Evolutionary conservation across 2,329 filamentous ascomycete genomes (phyloP), one percentile per base, ranked within the genome.

Genomic region (Cordyceps cateniannulata): DNA sequence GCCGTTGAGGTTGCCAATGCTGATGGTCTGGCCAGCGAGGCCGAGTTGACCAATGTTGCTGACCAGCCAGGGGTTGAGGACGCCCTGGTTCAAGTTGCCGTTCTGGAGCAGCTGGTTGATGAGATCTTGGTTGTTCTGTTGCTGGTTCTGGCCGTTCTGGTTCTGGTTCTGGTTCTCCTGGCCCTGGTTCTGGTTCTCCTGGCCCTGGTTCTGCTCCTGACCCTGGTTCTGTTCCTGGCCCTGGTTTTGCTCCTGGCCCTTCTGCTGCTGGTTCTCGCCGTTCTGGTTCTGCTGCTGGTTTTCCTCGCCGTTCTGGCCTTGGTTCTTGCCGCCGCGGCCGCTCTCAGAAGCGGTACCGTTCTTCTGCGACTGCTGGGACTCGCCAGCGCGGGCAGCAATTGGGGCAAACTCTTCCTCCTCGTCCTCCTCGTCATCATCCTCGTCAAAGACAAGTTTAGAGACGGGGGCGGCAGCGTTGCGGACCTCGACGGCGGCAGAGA

Each of bases 11-110:
- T 62, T 52, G 65, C 68, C 66, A 58, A 69, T 58, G 63, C 68
- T 65, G 60, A 72, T 58, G 58, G 69, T 60, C 22, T 63, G 59
- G 32, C 66, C 63, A 42, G 73, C 62, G 38, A 40, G 14, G 50
- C 69, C 69, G 61, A 74, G 67, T 62, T 65, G 62, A 61, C 63
- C 65, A 59, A 73, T 65, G 24, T 72, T 66, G 44, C 63, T 63
- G 42, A 63, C 38, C 48, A 69, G 67, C 60, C 59, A 62, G 56
- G 64, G 47, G 40, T 63, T 54, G 24, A 71, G 62, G 24, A 56
- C 22, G 4, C 44, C 55, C 48, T 66, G 59, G 62, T 62, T 54
- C 51, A 64, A 57, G 40, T 60, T 62, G 58, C 63, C 59, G 42
- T 60, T 62, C 38, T 60, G 50, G 50, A 63, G 47, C 44, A 63